A percentile compares a stretch with the other conserved stretches of the same genome.
These are phyloP conservation scores for Xanthoparmelia taractica DNA, from an alignment of 495 filamentous ascomycete species.

Conservation along the genomic window DNA sequence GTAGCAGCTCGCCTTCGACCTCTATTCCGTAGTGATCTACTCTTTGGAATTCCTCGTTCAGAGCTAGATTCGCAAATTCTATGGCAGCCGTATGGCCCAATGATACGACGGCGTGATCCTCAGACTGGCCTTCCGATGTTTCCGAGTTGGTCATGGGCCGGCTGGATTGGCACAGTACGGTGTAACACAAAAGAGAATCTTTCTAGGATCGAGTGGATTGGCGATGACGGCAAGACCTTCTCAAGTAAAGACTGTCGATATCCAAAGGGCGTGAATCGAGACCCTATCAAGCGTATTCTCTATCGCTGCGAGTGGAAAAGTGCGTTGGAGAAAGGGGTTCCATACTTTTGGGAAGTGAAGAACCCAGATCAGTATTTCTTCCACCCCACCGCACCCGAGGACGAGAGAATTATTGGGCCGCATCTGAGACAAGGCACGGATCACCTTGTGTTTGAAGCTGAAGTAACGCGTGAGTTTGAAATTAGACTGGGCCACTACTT, in stretches of 20 bases:
- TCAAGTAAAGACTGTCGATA: slow-evolving; percentile 20
- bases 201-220: slow-evolving; percentile 21
- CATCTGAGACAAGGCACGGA: slow-evolving; percentile 11
- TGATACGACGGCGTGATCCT: slow-evolving; percentile 16
- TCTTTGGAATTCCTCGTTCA: slow-evolving; percentile 21
- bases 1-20: slow-evolving; percentile 14
- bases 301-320: slow-evolving; percentile 15
- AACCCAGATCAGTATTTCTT: slow-evolving; percentile 15
- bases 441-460: slow-evolving; percentile 20
- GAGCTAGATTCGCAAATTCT: slow-evolving; percentile 20
- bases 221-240: slow-evolving; percentile 4
- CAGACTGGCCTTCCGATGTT: slow-evolving; percentile 14
- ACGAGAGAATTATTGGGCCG: slow-evolving; percentile 12
- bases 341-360: slow-evolving; percentile 16
- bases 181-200: slow-evolving; percentile 20
- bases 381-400: slow-evolving; percentile 21
- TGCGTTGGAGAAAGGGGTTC: slow-evolving; percentile 12
- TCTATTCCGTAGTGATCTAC: slow-evolving; percentile 21
- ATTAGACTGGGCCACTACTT: slow-evolving; percentile 13
- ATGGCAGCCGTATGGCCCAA: slow-evolving; percentile 16
- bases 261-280: slow-evolving; percentile 8
- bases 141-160: slow-evolving; percentile 24
- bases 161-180: slow-evolving; percentile 19
- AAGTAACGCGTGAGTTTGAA: slow-evolving; percentile 1
- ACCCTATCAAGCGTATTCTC: slow-evolving; percentile 10